These are phyloP conservation scores for Saturnispora galanensis DNA, from an alignment of 805 yeast species.

Conservation along the genomic window DNA sequence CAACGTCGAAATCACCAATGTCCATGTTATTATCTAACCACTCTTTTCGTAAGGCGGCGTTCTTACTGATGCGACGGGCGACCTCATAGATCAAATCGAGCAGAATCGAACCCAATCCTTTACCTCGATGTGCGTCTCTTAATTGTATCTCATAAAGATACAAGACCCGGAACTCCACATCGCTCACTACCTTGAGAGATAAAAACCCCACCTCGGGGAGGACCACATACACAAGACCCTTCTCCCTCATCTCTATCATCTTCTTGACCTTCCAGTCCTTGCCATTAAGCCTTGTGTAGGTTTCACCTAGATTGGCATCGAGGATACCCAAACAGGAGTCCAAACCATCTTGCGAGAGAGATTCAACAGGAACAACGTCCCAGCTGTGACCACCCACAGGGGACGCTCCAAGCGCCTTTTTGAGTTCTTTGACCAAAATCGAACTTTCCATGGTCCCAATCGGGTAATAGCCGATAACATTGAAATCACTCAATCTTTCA, in stretches of 20 bases:
- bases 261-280: slow-evolving; percentile 34
- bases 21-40: slow-evolving; percentile 7
- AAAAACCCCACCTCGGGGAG: slow-evolving; percentile 33
- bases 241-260: slow-evolving; percentile 36
- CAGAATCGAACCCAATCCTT: slow-evolving; percentile 31
- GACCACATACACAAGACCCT: slow-evolving; percentile 36
- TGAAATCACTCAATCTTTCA: not conserved
- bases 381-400: not conserved
- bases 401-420: no score
- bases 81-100: slow-evolving; percentile 29
- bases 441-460: not conserved
- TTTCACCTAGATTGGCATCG: slow-evolving; percentile 21
- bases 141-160: slow-evolving; percentile 54
- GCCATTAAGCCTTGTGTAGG: slow-evolving; percentile 25
- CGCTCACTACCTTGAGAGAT: slow-evolving; percentile 36
- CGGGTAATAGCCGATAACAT: not conserved
- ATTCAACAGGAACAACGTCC: not conserved
- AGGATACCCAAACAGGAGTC: slow-evolving; percentile 16
- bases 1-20: slow-evolving; percentile 1
- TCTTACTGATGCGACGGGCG: slow-evolving; percentile 15
- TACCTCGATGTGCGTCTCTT: slow-evolving; percentile 25
- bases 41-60: not conserved
- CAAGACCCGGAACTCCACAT: slow-evolving; percentile 30
- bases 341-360: not conserved
- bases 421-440: no score